Evolutionary conservation across 2,329 filamentous ascomycete species (phyloP).

Genomic region (Paraphoma chrysanthemicola): DNA sequence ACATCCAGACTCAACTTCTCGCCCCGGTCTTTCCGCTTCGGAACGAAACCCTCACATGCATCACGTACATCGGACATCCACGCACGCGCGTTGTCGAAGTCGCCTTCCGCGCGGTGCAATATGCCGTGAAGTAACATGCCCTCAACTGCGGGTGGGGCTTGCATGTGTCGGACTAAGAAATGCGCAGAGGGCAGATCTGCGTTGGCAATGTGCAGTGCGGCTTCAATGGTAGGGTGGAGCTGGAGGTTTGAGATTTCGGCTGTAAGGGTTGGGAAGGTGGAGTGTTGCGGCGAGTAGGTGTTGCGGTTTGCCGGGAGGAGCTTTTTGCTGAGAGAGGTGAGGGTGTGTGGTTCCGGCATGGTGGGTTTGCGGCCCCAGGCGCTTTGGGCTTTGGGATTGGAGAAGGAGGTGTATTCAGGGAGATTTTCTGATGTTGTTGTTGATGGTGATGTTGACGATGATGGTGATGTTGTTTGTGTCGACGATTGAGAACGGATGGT

Average conservation of each 20-base stretch:
- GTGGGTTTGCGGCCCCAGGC: background rate
- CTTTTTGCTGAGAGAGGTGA: conserved; percentile 10
- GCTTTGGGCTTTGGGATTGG: background rate
- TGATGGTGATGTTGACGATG: background rate
- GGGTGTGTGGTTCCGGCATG: conserved; percentile 2
- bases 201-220: conserved; percentile 60
- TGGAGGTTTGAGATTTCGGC: conserved; percentile 34
- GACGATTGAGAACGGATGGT: background rate
- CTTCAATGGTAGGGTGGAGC: conserved; percentile 58
- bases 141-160: conserved; percentile 56
- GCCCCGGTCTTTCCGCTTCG: conserved; percentile 25
- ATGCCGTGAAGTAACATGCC: conserved; percentile 61
- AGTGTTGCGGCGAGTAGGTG: conserved; percentile 15
- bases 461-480: conserved; percentile 11
- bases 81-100: conserved; percentile 56
- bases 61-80: conserved; percentile 57
- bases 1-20: conserved; percentile 20
- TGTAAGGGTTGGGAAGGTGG: conserved; percentile 19
- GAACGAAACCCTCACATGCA: conserved; percentile 41
- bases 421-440: background rate
- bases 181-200: conserved; percentile 58
- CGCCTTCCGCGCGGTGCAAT: conserved; percentile 59
- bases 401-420: background rate
- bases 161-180: conserved; percentile 61
- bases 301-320: conserved; percentile 24